phyloP scores from a whole-genome alignment of 202 grass and related monocot genomes.

The Cymbopogon flexuosus region DNA sequence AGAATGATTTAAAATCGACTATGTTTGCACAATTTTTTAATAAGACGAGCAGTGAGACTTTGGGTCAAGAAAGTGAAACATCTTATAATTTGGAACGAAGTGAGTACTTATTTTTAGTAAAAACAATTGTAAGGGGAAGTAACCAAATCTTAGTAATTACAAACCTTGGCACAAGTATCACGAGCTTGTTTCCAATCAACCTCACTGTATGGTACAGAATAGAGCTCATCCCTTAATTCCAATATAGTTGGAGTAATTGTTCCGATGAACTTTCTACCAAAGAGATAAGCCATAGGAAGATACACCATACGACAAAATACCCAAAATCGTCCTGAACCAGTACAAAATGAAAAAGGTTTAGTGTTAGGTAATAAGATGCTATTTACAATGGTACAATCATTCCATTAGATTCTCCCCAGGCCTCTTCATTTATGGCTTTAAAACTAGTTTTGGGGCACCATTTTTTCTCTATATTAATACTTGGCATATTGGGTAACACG shows the following conservation, averaged over 20 bases:
- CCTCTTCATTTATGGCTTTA: too few species aligned
- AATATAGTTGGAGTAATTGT: constrained; percentile 42
- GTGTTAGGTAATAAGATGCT: background rate
- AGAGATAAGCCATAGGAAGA: constrained; percentile 67
- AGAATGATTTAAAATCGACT: too few species aligned
- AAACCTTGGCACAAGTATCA: background rate
- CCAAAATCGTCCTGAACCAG: background rate
- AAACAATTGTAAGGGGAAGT: background rate
- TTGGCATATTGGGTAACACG: too few species aligned
- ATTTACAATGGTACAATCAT: background rate
- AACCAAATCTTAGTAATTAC: background rate
- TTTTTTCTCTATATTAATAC: too few species aligned
- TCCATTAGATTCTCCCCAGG: background rate
- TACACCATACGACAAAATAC: constrained; percentile 31
- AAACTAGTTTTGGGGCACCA: too few species aligned
- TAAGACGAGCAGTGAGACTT: too few species aligned
- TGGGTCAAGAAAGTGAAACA: too few species aligned
- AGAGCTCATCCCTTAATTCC: constrained; percentile 54
- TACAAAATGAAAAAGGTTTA: background rate
- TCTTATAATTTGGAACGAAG: too few species aligned
- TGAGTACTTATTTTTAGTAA: too few species aligned
- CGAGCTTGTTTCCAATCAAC: constrained; percentile 62
- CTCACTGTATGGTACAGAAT: constrained; percentile 27
- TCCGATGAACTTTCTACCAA: constrained; percentile 58
- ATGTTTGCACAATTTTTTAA: too few species aligned